phyloP scores from a whole-genome alignment of 1,139 yeast genomes.

The Candida sanyaensis region DNA sequence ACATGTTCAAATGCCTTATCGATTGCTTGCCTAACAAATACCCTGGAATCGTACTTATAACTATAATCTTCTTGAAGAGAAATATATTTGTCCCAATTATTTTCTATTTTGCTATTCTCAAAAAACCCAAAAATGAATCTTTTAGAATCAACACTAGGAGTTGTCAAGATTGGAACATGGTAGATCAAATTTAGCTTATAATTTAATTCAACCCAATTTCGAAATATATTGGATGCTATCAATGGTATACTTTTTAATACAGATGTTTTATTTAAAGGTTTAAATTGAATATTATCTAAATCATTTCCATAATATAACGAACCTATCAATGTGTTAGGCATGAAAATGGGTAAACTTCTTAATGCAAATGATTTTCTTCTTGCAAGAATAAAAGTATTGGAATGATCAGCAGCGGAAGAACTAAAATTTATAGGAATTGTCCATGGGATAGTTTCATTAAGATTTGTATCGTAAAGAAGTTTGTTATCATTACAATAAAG shows the following conservation, averaged over 20 bases:
- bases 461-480: slow-evolving; percentile 25
- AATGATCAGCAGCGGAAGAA: not conserved
- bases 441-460: slow-evolving; percentile 28
- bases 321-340: slow-evolving; percentile 30
- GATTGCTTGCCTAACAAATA: slow-evolving; percentile 8
- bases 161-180: slow-evolving; percentile 34
- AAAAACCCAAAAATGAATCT: slow-evolving; percentile 17
- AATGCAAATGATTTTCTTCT: slow-evolving; percentile 26
- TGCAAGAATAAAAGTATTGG: slow-evolving; percentile 19
- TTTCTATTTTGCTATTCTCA: slow-evolving; percentile 8
- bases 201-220: slow-evolving; percentile 32
- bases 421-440: slow-evolving; percentile 18
- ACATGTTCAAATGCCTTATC: slow-evolving; percentile 13
- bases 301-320: slow-evolving; percentile 20
- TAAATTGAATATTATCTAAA: slow-evolving; percentile 2
- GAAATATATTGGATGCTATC: slow-evolving; percentile 27
- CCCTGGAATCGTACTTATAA: slow-evolving; percentile 14
- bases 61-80: slow-evolving; percentile 22
- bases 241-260: slow-evolving; percentile 23
- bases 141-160: slow-evolving; percentile 30
- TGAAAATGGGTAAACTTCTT: slow-evolving; percentile 24
- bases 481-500: slow-evolving; percentile 34
- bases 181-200: slow-evolving; percentile 18
- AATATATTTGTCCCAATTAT: slow-evolving; percentile 23
- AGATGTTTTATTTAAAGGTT: slow-evolving; percentile 12